Percentiles rank a stretch among this genome's conserved stretches.
phyloP scores from a whole-genome alignment of 768 basidiomycete species.

The Coprinellus micaceus region DNA sequence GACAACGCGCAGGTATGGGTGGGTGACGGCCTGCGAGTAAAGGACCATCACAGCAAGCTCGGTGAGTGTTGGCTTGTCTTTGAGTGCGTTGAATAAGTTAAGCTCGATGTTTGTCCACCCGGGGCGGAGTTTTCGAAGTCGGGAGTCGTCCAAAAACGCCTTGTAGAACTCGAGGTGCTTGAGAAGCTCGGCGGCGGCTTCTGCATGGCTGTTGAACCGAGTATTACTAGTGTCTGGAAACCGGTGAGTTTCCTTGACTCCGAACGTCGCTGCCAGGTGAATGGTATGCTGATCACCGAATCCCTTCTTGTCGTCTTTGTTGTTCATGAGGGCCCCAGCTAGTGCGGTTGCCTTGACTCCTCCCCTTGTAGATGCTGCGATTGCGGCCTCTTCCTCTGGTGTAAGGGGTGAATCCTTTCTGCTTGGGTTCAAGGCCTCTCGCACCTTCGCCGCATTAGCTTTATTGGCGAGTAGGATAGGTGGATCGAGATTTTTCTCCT shows the following conservation, averaged over 20 bases:
- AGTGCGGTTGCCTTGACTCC: slow-evolving; percentile 14
- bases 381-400: slow-evolving; percentile 7
- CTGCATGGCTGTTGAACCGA: slow-evolving; percentile 22
- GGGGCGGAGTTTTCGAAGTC: slow-evolving; percentile 23
- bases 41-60: slow-evolving; percentile 25
- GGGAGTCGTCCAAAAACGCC: slow-evolving; percentile 21
- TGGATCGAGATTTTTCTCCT: slow-evolving; percentile 8
- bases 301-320: slow-evolving; percentile 33
- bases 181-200: slow-evolving; percentile 25
- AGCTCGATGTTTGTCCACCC: slow-evolving; percentile 21
- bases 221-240: slow-evolving; percentile 34
- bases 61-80: slow-evolving; percentile 22
- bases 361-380: slow-evolving; percentile 14
- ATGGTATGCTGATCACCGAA: slow-evolving; percentile 19
- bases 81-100: slow-evolving; percentile 25
- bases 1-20: slow-evolving; percentile 26
- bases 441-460: slow-evolving; percentile 22
- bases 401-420: background rate
- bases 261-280: slow-evolving; percentile 16
- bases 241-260: slow-evolving; percentile 6
- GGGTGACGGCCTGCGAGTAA: slow-evolving; percentile 23
- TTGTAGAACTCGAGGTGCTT: slow-evolving; percentile 17
- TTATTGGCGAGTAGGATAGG: slow-evolving; percentile 28
- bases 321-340: slow-evolving; percentile 20
- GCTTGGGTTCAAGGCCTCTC: slow-evolving; percentile 6